Base-by-base conservation (phyloP, 2,329 filamentous ascomycete species). In the Endoconidiophora polonica region DNA sequence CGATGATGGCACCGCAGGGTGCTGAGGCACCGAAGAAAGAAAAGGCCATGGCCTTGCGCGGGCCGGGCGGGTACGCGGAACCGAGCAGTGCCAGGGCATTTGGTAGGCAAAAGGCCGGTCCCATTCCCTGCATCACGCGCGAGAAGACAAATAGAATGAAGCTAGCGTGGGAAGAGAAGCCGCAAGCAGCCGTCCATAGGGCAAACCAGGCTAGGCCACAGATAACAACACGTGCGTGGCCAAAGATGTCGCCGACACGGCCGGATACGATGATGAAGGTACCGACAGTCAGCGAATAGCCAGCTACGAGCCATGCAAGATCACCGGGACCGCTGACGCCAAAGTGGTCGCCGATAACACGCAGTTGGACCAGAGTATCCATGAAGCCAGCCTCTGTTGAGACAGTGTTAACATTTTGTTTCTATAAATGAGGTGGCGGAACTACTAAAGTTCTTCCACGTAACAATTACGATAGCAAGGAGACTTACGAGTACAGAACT, bases 41-140 rank as follows among this genome's bases (percentile, higher is more conserved):
- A 54, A 84, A 80, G 0, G 74, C 68, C 63, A 81, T 73, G 44
- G 74, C 69, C 59, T 81, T 81, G 52, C 70, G 67, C 48, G 61
- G 64, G 0, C 78, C 77, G 0, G 73, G 73, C 0, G 66, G 62
- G 55, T 80, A 82, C 0, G 71, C 68, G 0, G 66, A 65, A 2
- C 77, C 78, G 0, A 83, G 60, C 10, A 85, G 66, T 2, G 77
- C 79, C 20, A 83, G 61, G 0, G 68, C 76, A 54, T 81, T 84
- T 0, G 81, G 80, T 22, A 83, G 64, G 9, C 71, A 63, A 33
- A 84, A 65, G 0, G 78, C 77, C 0, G 77, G 74, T 0, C 80
- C 81, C 16, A 80, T 69, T 0, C 76, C 75, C 54, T 79, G 75
- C 2, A 78, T 59, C 0, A 70, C 72, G 4, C 76, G 66, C n/a